Base-by-base conservation (phyloP, 2,329 filamentous ascomycete species). In the Stachybotrys elegans region DNA sequence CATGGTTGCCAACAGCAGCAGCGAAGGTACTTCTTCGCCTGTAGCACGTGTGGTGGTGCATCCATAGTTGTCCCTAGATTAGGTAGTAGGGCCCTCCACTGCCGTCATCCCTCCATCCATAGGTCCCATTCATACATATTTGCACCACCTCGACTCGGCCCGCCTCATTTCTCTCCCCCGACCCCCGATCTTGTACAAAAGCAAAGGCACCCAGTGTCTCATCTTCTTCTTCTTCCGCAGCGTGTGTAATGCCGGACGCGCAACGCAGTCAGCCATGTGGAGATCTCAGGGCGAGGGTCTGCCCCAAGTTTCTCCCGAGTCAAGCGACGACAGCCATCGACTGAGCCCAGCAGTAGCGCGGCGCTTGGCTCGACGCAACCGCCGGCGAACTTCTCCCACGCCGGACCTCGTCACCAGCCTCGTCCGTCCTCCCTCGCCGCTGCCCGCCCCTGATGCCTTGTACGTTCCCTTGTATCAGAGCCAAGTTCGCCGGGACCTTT, bases 341-440 rank as follows among this genome's bases (percentile, higher is more conserved):
- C 52, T 67, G 52, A 66, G 57, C 36, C 57, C 62, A 1, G 58
- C 61, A 20, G 61, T 63, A 13, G 62, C 61, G 16, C 57, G 65
- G 12, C 60, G 63, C 32, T 62, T 66, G 34, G 62, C 61, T 29
- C 60, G 63, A 21, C 61, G 61, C n/a, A 65, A 56, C 46, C 55
- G 66, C 38, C 58, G 60, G 37, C 58, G 58, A 25, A 55, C 56
- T 20, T 59, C 61, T 14, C 61, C 62, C n/a, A 68, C 65, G 12
- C 65, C 65, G 40, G 65, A 68, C 43, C 61, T 67, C 44, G 62
- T 67, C 48, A 67, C 62, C 29, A 67, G 64, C 51, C 61, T 67
- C 40, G 62, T 67, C 38, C 61, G 65, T 5, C 62, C 63, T 2
- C 59, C 61, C 1, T 67, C 65, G 4, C 38, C 38, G 13, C n/a